Evolutionary conservation across 768 basidiomycete species (phyloP), one percentile per base, ranked within the genome.

Genomic region (Russula virescens): DNA sequence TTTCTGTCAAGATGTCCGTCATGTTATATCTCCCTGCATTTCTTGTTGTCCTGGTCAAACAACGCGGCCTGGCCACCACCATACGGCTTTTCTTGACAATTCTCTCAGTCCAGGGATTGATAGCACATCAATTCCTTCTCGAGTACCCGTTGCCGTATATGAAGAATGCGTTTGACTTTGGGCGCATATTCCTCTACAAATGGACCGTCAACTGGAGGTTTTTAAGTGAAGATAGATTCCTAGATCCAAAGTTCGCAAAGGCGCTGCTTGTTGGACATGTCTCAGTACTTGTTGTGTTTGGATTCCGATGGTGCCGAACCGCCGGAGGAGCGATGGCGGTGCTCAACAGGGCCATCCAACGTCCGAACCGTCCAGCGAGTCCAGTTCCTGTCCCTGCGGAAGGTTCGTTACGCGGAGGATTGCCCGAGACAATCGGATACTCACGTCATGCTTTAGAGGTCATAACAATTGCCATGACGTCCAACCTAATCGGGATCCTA

Each of bases 161-260:
- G 45, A 77, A 75, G 25, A 80, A 81, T 21, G 89, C 97, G 2
- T 99, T 96, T 71, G 87, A 98, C 70, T 78, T 99, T 60, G 85
- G 85, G 4, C 87, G 97, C 16, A 80, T 86, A 9, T 99, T 99
- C 75, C 75, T 97, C 34, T 97, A 90, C 74, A 86, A 91, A 71
- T 99, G 96, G 96, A 98, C 96, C 0, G 94, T 98, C 60, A 99
- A 98, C 71, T 99, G 97, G 97, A 83, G 94, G 49, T 88, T 96
- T 70, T 65, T 99, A 2, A 77, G 80, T 28, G 90, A 94, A 71
- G 77, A 82, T n/a, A 78, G 77, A 6, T 98, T 98, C 75, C 75
- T 91, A 51, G 87, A 84, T 63, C 72, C 74, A 3, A 71, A 70
- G 48, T 89, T 88, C 75, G 85, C 89, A 1, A 75, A 72, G 46